These are phyloP conservation scores for Symbiotaphrina buchneri DNA, from an alignment of 495 filamentous ascomycete genomes.

Conservation along the genomic window DNA sequence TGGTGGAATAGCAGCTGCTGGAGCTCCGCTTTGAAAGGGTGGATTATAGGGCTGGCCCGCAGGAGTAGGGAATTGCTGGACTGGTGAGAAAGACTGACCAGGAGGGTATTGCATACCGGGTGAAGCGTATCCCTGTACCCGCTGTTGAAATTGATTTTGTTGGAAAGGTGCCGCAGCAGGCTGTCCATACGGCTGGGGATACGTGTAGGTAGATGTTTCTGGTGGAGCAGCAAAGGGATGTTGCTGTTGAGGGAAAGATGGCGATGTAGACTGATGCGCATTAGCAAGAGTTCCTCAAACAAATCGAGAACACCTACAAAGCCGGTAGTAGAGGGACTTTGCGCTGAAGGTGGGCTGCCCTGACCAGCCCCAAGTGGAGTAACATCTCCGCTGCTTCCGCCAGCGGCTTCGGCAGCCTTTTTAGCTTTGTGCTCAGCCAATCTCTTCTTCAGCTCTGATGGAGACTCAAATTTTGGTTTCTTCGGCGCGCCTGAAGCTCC, in stretches of 20 bases:
- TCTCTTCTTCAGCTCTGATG: slow-evolving; percentile 61
- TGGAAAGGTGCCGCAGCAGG: slow-evolving; percentile 1
- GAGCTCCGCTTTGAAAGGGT: too few species aligned
- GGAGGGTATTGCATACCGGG: slow-evolving; percentile 1
- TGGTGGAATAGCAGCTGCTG: slow-evolving; percentile 1
- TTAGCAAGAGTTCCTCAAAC: slow-evolving; percentile 3
- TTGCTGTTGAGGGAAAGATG: slow-evolving; percentile 10
- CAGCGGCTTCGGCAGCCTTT: slow-evolving; percentile 31
- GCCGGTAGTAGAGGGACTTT: slow-evolving; percentile 13
- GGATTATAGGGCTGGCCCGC: slow-evolving; percentile 1
- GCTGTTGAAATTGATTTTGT: too few species aligned
- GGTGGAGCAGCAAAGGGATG: slow-evolving; percentile 9
- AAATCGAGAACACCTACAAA: slow-evolving; percentile 27
- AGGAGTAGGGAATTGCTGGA: slow-evolving; percentile 3
- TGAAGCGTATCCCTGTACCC: slow-evolving; percentile 1
- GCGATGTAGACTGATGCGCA: slow-evolving; percentile 8
- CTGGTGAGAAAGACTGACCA: slow-evolving; percentile 6
- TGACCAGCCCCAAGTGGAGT: slow-evolving; percentile 30
- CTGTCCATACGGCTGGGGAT: slow-evolving; percentile 11
- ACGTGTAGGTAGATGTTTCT: slow-evolving; percentile 8
- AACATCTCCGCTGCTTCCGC: slow-evolving; percentile 32
- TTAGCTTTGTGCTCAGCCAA: slow-evolving; percentile 61
- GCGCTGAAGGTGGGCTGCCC: slow-evolving; percentile 29
- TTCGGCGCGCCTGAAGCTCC: slow-evolving; percentile 34
- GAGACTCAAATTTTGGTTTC: slow-evolving; percentile 57